Percentiles rank a stretch among this genome's conserved stretches.
Conservation (phyloP, 345 rosid species). For the Litchi chinensis region DNA sequence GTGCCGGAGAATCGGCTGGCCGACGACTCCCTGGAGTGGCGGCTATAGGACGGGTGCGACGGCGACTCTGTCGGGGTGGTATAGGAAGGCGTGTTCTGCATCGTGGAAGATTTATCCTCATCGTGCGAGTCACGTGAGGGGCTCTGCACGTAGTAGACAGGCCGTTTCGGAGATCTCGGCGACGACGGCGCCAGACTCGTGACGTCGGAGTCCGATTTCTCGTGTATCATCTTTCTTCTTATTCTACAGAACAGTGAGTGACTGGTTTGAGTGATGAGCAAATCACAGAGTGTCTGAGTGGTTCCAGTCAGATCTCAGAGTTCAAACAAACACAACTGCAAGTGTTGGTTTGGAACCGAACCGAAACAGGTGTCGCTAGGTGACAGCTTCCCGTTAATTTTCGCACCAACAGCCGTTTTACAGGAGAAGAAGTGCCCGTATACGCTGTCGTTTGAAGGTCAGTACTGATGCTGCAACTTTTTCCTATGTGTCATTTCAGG, state of each 20-base stretch:
- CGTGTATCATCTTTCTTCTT: constrained; percentile 38
- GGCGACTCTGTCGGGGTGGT: constrained; percentile 79
- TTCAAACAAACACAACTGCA: neutral
- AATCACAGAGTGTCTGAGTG: neutral
- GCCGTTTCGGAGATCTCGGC: constrained; percentile 71
- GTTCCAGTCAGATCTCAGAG: neutral
- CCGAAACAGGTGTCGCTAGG: constrained; percentile 9
- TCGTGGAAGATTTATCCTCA: constrained; percentile 74
- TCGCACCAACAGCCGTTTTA: neutral
- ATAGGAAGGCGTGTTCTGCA: constrained; percentile 59
- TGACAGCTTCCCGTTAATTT: neutral
- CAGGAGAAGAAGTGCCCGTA: neutral
- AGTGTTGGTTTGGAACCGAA: constrained; percentile 23
- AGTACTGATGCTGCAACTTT: too few relatives aligned
- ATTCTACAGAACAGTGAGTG: neutral
- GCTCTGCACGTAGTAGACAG: constrained; percentile 70
- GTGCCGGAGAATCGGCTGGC: constrained; percentile 67
- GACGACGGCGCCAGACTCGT: constrained; percentile 76
- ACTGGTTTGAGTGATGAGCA: neutral
- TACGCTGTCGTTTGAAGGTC: neutral
- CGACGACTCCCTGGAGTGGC: constrained; percentile 63
- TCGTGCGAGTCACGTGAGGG: constrained; percentile 88
- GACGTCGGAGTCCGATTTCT: constrained; percentile 72
- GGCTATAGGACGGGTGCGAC: constrained; percentile 67
- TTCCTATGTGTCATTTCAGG: too few relatives aligned